Evolutionary conservation across 2,329 filamentous ascomycete genomes (phyloP), one percentile per base, ranked within the genome.

Genomic region (Pyrenophora graminea): DNA sequence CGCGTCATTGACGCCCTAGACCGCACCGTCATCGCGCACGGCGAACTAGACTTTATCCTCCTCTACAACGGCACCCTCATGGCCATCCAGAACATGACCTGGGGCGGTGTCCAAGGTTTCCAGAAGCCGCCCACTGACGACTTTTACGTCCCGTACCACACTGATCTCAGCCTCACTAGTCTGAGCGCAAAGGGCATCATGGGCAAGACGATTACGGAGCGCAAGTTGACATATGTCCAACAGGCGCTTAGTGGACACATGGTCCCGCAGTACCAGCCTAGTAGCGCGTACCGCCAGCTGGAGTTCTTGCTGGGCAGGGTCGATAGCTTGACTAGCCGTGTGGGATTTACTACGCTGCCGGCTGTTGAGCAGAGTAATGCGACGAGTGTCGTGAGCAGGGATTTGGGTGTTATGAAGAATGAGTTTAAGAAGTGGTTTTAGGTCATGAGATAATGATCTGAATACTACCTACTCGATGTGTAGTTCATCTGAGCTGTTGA

Each of bases 51-150:
- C 73, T 88, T 81, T 66, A 80, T 89, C 53, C 79, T 90, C 8
- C 76, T 87, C 19, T 77, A 80, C 63, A 88, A 89, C 68, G 89
- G 88, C 13, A 88, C 88, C 0, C 77, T 93, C 1, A 76, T 90
- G 6, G 81, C 82, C 1, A 85, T 92, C 51, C 89, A 93, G 67
- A 91, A 91, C 75, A 90, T 92, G 85, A 91, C 88, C 0, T 93
- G 85, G 85, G 83, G 84, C 50, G 89, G 88, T 4, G 69, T 79
- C 37, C 82, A 88, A 44, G 90, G 89, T 0, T 92, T 93, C 77
- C 82, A 85, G 57, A 67, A 71, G 1, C 71, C 74, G 0, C 89
- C 89, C 0, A 68, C 68, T 1, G 80, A 84, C 44, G 83, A 85
- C 2, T 86, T 90, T 65, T 90, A 83, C 67, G 86, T 91, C 0